phyloP scores from a whole-genome alignment of 768 basidiomycete species.

The Suillus weaverae region DNA sequence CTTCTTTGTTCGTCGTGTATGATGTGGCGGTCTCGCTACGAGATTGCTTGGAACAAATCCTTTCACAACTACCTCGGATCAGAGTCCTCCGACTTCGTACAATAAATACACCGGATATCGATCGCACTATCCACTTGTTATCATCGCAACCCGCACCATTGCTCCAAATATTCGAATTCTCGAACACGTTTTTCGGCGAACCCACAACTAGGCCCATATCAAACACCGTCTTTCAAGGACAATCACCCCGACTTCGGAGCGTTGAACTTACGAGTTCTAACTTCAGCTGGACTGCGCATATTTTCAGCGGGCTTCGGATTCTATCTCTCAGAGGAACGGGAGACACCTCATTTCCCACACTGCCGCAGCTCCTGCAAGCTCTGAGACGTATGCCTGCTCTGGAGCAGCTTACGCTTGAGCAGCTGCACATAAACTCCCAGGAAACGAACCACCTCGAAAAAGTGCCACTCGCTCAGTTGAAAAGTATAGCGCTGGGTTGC shows the following conservation, averaged over 20 bases:
- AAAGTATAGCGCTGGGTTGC: no score
- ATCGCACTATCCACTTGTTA: conserved; percentile 2
- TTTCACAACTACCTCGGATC: conserved; percentile 2
- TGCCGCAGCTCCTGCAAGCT: conserved; percentile 28
- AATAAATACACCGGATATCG: not conserved
- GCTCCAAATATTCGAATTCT: conserved; percentile 31
- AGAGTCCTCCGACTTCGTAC: conserved; percentile 22
- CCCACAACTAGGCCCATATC: conserved; percentile 23
- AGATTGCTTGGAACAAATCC: conserved; percentile 13
- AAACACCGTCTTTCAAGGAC: conserved; percentile 28
- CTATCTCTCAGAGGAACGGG: conserved; percentile 36
- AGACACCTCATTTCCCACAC: conserved; percentile 17
- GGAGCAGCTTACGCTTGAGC: conserved; percentile 34
- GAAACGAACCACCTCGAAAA: no score
- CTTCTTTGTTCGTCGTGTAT: conserved; percentile 32
- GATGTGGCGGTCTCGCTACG: conserved; percentile 35
- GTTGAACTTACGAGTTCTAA: conserved; percentile 37
- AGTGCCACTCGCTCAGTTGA: no score
- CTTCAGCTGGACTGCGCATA: conserved; percentile 37
- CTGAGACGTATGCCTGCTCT: conserved; percentile 36
- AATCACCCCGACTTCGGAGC: conserved; percentile 35
- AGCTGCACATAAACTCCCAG: no score
- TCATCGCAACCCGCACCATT: conserved; percentile 29
- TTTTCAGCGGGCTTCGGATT: conserved; percentile 36
- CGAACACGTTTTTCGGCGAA: conserved; percentile 20